Evolutionary conservation across 306 rosid genomes (phyloP).

Genomic region (Potentilla sterilis): DNA sequence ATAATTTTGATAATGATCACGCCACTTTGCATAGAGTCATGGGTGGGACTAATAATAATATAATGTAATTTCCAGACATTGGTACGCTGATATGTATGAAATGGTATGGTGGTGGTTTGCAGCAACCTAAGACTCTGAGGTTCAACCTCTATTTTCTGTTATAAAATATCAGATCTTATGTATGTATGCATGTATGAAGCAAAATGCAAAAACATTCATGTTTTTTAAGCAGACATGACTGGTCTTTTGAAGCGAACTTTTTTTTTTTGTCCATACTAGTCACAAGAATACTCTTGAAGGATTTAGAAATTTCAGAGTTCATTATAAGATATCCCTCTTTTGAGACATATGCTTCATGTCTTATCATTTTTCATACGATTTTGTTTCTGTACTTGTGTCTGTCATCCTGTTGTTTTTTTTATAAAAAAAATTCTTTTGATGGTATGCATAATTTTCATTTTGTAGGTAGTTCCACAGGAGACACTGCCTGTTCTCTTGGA

Average conservation of each 20-base stretch:
- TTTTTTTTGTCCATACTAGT: not conserved
- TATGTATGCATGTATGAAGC: not conserved
- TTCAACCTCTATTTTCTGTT: not conserved
- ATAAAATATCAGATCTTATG: not conserved
- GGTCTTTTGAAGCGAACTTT: not conserved
- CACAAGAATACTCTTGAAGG: not conserved
- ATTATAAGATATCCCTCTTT: not conserved
- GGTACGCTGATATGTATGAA: not conserved
- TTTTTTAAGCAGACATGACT: not conserved
- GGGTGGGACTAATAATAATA: not conserved
- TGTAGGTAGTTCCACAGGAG: slow-evolving; percentile 53
- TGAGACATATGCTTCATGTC: slow-evolving; percentile 3
- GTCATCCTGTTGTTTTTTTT: slow-evolving; percentile 13
- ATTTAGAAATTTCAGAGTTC: not conserved
- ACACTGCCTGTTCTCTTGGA: slow-evolving; percentile 35
- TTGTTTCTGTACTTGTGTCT: slow-evolving; percentile 17
- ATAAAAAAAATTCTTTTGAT: no score
- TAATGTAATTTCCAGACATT: not conserved
- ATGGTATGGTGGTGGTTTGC: not conserved
- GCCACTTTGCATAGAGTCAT: not conserved
- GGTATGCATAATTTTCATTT: slow-evolving; percentile 23
- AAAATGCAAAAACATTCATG: not conserved
- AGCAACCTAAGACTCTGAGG: not conserved
- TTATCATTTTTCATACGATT: not conserved
- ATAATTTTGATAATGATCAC: not conserved